Conservation (phyloP, 352 stramenopile genomes). For the Globisporangium carolinianum region DNA sequence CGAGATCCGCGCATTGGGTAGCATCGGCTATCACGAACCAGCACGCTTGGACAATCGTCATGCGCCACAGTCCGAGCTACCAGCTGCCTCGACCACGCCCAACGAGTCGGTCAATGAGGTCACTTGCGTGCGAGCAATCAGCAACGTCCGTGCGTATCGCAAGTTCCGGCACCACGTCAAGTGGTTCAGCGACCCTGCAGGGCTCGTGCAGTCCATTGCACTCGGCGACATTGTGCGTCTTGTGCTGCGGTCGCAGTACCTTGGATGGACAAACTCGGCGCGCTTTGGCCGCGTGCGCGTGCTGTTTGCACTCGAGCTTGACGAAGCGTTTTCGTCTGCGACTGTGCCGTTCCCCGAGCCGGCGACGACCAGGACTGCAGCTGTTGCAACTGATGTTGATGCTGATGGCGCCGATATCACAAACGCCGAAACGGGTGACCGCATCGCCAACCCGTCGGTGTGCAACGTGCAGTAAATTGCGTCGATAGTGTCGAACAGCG, state of each 20-base stretch:
- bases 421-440: too few relatives aligned
- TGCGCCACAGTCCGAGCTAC: too few relatives aligned
- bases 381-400: neutral
- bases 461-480: too few relatives aligned
- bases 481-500: too few relatives aligned
- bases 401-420: neutral
- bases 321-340: neutral
- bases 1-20: too few relatives aligned
- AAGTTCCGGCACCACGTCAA: conserved; percentile 54
- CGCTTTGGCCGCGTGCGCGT: conserved; percentile 40
- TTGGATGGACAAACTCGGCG: conserved; percentile 56
- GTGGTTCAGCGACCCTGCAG: conserved; percentile 24
- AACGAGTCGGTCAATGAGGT: conserved; percentile 11
- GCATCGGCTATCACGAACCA: too few relatives aligned
- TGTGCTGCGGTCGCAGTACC: conserved; percentile 32
- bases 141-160: conserved; percentile 44
- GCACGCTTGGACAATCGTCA: too few relatives aligned
- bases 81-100: too few relatives aligned
- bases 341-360: neutral
- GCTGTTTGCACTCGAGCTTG: conserved; percentile 20
- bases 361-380: too few relatives aligned
- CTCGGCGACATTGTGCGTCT: conserved; percentile 42
- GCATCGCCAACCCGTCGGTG: too few relatives aligned
- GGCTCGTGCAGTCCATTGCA: conserved; percentile 29
- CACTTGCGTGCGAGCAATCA: conserved; percentile 20